Evolutionary conservation across 805 yeast genomes (phyloP), one percentile per base, ranked within the genome.

Genomic region (Teunomyces barrocoloradensis): DNA sequence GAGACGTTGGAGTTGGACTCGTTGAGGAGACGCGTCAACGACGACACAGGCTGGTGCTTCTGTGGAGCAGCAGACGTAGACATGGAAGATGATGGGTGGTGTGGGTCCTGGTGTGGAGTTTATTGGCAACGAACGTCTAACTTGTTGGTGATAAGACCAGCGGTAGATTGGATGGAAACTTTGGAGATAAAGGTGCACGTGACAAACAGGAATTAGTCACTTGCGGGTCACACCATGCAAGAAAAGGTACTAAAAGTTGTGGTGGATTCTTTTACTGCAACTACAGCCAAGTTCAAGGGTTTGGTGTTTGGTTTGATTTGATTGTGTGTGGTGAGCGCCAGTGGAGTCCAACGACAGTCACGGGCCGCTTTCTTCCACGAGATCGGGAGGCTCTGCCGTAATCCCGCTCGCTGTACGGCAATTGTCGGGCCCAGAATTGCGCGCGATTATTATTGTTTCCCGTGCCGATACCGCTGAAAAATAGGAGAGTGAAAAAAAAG

Each of bases 11-110:
- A 32, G 45, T 43, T 41, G 45, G 51, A 40, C 44, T 68, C 73
- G 47, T 66, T 65, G 50, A 69, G 57, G 13, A 69, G 65, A 44
- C 70, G 55, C n/a, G 74, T 69, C 53, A 69, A 62, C 17, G 73
- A 65, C 45, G 67, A 60, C 36, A 69, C 59, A 28, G 73, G 69
- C 52, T 59, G 27, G 27, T 25, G 45, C 15, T 43, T 43, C 34
- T 29, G 18, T 18, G 40, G 27, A 6, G 13, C 28, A 20, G 29
- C 29, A 12, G 40, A 20, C 12, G 40, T 23, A 12, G 40, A 37
- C 40, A 37, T 37, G 28, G 27, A 6, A 17, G 11, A 32, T 13
- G 17, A 17, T 13, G 10, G 17, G 13, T 3, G 13, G 13, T 12
- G 7, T 12, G 18, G 34, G 18, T n/a, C 2, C 17, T 15, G 17